Percentiles rank a stretch among this genome's conserved stretches.
Evolutionary conservation across 768 basidiomycete genomes (phyloP).

Genomic region (Boletus insuetus): DNA sequence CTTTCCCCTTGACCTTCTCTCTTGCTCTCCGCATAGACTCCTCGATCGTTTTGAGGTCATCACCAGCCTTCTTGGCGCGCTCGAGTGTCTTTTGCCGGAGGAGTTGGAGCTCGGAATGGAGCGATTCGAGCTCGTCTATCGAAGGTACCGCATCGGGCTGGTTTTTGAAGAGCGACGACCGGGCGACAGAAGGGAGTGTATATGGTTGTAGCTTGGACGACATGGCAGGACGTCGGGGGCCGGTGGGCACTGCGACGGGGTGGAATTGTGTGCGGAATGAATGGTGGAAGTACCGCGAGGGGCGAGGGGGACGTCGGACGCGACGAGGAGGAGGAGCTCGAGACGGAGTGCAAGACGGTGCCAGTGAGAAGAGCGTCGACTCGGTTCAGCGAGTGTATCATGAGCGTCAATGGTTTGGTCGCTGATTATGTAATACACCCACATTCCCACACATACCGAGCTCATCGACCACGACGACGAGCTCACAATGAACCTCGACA

Average conservation of each 20-base stretch:
- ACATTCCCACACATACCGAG: slow-evolving; percentile 1
- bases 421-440: slow-evolving; percentile 7
- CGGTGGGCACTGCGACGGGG: slow-evolving; percentile 9
- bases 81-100: slow-evolving; percentile 55
- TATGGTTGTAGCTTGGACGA: slow-evolving; percentile 58
- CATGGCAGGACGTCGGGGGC: slow-evolving; percentile 42
- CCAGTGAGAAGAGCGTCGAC: not conserved
- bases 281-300: slow-evolving; percentile 7
- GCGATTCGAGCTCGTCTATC: slow-evolving; percentile 65
- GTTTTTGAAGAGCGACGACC: slow-evolving; percentile 61
- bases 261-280: slow-evolving; percentile 8
- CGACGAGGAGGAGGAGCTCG: slow-evolving; percentile 2
- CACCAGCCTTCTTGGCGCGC: slow-evolving; percentile 69
- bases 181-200: slow-evolving; percentile 45
- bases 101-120: slow-evolving; percentile 58
- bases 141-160: slow-evolving; percentile 65
- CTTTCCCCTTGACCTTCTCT: slow-evolving; percentile 74
- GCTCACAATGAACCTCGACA: not conserved
- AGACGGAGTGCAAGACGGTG: not conserved
- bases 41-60: slow-evolving; percentile 71
- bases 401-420: slow-evolving; percentile 30
- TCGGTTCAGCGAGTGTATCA: slow-evolving; percentile 19
- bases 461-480: not conserved
- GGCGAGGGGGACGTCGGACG: slow-evolving; percentile 13
- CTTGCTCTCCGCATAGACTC: slow-evolving; percentile 75